Base-by-base conservation (phyloP, 495 filamentous ascomycete genomes). In the Penicillium pulvis region DNA sequence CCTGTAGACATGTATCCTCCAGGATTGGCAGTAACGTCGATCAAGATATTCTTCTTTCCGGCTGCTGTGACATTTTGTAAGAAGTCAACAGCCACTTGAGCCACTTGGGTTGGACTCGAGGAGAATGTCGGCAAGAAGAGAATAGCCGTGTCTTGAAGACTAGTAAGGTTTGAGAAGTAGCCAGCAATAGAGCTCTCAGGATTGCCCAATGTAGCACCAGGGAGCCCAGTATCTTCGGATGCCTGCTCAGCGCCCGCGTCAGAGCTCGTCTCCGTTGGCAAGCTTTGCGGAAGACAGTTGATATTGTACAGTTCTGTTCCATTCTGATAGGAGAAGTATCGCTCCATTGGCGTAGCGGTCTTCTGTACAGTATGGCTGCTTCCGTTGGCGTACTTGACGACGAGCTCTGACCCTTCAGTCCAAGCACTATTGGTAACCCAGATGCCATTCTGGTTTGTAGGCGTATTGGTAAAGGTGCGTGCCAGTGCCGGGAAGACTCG, bases 121-220 rank as follows among this genome's bases (percentile, higher is more conserved):
- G 51, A 56, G 57, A 80, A 81, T 4, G 63, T 73, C 0, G 76
- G 72, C 9, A 81, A 62, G 16, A 70, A 66, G 0, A 82, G 67
- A 12, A 81, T 66, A 10, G 68, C 79, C 5, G 69, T 63, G 42
- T 75, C 68, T 16, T 68, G 45, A 0, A 71, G 65, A 0, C 58
- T 65, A 11, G 68, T 63, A n/a, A 73, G 53, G 33, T 74, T 60
- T 1, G 73, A 66, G 56, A 65, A 71, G 51, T 78, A 81, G 0
- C 77, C 75, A 0, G 71, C 71, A 12, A 81, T 62, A 2, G 71
- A 66, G 51, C 71, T 67, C 20, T 62, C 53, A 10, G 63, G 62
- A 39, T 60, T 65, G 30, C 61, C 84, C 60, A 88, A 85, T 36
- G 82, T 81, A 33, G 85, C 82, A 61, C 85, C 85, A 17, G 88